These are phyloP conservation scores for Hibiscus mutabilis DNA, from an alignment of 345 rosid genomes.

Conservation along the genomic window DNA sequence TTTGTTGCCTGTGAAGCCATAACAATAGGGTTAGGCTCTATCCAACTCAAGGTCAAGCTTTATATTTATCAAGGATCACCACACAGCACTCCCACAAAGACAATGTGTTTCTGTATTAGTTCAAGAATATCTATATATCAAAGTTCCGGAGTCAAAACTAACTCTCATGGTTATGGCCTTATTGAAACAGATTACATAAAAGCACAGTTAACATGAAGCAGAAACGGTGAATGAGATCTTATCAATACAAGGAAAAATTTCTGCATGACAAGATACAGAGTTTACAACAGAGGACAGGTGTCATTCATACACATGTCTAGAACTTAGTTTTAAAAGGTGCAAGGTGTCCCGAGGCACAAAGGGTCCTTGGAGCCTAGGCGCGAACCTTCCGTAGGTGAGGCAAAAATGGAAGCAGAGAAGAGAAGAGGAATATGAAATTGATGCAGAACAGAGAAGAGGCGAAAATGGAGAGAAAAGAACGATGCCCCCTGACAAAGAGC, in stretches of 20 bases:
- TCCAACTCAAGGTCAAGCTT: background rate
- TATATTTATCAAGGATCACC: background rate
- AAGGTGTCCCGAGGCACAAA: too few species aligned
- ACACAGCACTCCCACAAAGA: background rate
- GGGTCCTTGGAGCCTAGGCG: too few species aligned
- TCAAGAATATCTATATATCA: background rate
- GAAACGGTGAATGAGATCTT: background rate
- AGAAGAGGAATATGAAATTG: too few species aligned
- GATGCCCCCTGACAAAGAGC: too few species aligned
- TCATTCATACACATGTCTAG: background rate
- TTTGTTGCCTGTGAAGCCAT: constrained; percentile 56
- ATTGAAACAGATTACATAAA: background rate
- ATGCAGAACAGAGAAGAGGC: too few species aligned
- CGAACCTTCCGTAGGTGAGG: too few species aligned
- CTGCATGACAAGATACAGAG: background rate
- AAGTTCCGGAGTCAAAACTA: constrained; percentile 31
- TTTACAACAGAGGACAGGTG: background rate
- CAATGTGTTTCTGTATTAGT: background rate
- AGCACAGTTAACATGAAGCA: background rate
- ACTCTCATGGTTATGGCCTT: constrained; percentile 89
- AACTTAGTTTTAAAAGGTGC: too few species aligned
- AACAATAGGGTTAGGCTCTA: constrained; percentile 3
- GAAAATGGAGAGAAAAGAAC: too few species aligned
- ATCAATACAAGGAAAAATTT: background rate
- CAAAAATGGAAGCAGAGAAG: too few species aligned